Base-by-base conservation (phyloP, 257 asterid genomes). In the Plantago ovata region DNA sequence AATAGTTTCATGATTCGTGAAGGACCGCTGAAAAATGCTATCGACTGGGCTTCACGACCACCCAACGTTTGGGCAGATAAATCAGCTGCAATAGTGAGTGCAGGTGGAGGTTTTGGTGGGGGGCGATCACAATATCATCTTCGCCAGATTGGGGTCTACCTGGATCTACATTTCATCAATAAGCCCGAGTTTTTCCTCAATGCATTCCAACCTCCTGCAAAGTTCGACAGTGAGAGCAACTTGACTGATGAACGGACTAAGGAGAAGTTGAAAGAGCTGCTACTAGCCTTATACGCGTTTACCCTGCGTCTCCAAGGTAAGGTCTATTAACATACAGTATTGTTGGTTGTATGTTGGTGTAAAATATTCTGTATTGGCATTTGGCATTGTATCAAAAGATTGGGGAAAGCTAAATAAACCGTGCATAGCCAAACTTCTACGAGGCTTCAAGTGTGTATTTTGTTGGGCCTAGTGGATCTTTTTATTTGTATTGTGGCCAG, bases 1-100 rank as follows among this genome's bases (percentile, higher is more conserved):
- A 50, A 20, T 50, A 12, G n/a, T 12, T 22, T 32, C 28, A 20
- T n/a, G 10, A 38, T 42, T 49, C 24, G 9, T 23, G 11, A 14
- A 89, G 97, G 79, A 36, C 98, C 96, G 2, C 63, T 90, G 63
- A 90, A 90, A 65, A 90, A 90, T 58, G 96, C 96, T 1, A 60
- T 90, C 54, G 97, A 90, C 67, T 90, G 97, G 97, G 95, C 89
- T 36, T 90, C 98, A 0, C 70, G 96, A 65, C 82, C 95, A 13
- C 96, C 95, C 6, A 90, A 87, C 54, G 87, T 72, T 10, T 90
- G 95, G 95, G 95, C 80, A 4, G 81, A 77, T 53, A 90, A 90
- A 75, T 69, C 88, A 1, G 95, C 94, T n/a, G 95, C 96, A 18
- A 76, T 90, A 0, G 76, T 90, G 43, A 84, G 98, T 71, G 57